Percentiles rank a stretch among this genome's conserved stretches.
Evolutionary conservation across 352 stramenopile species (phyloP).

Genomic region (Aphanomyces stellatus): DNA sequence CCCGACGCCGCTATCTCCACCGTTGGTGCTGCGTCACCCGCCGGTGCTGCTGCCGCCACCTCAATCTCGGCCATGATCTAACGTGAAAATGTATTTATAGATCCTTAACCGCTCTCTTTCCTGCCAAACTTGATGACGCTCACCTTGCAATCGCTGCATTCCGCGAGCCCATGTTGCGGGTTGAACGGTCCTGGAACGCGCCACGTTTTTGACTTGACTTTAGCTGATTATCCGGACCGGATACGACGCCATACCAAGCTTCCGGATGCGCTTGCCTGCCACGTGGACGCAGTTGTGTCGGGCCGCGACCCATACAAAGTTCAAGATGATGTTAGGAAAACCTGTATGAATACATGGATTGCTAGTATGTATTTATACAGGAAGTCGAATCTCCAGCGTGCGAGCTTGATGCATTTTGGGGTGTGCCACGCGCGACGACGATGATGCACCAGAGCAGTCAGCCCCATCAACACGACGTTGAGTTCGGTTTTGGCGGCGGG

Average conservation of each 20-base stretch:
- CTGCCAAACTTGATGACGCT: no score
- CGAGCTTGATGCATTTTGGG: no score
- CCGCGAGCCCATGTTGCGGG: no score
- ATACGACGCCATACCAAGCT: neutral
- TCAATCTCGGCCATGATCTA: no score
- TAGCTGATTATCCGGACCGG: neutral
- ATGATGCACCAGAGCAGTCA: neutral
- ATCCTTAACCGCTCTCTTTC: no score
- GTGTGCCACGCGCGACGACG: no score
- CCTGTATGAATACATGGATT: neutral
- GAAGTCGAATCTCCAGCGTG: neutral
- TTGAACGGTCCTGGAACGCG: no score
- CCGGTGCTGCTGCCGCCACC: no score
- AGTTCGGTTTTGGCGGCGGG: slow-evolving; percentile 5
- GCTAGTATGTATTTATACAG: neutral
- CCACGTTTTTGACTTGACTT: neutral
- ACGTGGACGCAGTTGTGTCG: neutral
- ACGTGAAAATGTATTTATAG: no score
- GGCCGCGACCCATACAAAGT: neutral
- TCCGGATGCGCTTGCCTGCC: neutral
- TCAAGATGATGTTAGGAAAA: neutral
- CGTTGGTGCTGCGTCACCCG: no score
- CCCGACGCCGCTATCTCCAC: no score
- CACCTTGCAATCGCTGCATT: no score
- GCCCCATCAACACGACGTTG: neutral